Percentiles rank a stretch among this genome's conserved stretches.
Conservation (phyloP, 164 flowering plant species). For the Chimonanthus praecox region DNA sequence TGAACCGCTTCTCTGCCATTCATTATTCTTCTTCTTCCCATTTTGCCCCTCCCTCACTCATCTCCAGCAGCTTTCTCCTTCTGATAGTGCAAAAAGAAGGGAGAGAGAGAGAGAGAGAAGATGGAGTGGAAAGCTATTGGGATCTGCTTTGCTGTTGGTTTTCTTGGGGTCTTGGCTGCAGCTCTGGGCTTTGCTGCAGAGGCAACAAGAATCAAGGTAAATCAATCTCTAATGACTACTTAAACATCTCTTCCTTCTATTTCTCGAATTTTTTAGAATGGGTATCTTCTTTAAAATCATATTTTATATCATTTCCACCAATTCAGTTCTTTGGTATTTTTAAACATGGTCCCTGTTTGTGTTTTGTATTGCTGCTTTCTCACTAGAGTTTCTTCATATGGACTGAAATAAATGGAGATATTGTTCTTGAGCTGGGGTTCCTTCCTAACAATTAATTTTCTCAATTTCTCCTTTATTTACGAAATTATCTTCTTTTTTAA, state of each 20-base stretch:
- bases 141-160: constrained; percentile 52
- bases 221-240: neutral
- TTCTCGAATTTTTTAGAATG: neutral
- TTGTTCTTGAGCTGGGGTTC: neutral
- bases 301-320: neutral
- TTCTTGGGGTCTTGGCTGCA: constrained; percentile 62
- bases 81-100: neutral
- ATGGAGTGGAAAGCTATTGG: constrained; percentile 57
- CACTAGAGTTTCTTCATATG: neutral
- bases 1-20: too few relatives aligned
- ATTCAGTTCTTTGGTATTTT: neutral
- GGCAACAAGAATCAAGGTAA: constrained; percentile 71
- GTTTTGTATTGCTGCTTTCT: too few relatives aligned
- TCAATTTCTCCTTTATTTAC: neutral
- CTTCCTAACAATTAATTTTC: neutral
- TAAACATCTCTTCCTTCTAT: neutral
- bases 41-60: too few relatives aligned
- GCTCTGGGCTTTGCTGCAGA: constrained; percentile 82
- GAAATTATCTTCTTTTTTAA: neutral
- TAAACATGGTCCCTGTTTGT: neutral
- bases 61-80: neutral
- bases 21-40: too few relatives aligned
- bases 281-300: neutral
- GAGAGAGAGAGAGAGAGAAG: constrained; percentile 14
- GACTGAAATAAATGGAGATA: neutral